Evolutionary conservation across 768 basidiomycete genomes (phyloP).

Genomic region (Lactarius trivialis): DNA sequence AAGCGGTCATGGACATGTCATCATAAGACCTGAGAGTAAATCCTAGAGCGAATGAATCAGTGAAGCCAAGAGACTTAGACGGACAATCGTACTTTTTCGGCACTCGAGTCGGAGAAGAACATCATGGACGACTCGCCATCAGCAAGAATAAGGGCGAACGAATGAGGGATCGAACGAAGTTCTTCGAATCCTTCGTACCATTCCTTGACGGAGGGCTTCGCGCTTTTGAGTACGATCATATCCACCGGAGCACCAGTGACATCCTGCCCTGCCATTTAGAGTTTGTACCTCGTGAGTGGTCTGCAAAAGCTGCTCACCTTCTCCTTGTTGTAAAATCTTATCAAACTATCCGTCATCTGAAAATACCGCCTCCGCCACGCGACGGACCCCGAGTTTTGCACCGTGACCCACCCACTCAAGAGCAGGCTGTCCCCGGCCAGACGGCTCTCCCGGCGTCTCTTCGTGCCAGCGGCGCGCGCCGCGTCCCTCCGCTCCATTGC

Average conservation of each 20-base stretch:
- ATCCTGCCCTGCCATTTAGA: constrained; percentile 1
- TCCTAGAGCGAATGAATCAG: constrained; percentile 2
- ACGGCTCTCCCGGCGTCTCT: constrained; percentile 16
- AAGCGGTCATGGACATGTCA: constrained; percentile 14
- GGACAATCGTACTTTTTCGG: constrained; percentile 11
- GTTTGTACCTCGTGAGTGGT: background rate
- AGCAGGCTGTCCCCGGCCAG: constrained; percentile 1
- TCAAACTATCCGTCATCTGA: constrained; percentile 11
- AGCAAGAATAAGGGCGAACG: constrained; percentile 14
- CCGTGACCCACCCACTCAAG: constrained; percentile 21
- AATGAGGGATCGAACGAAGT: constrained; percentile 19
- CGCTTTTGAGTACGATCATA: constrained; percentile 6
- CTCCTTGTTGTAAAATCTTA: constrained; percentile 13
- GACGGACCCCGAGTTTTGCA: constrained; percentile 14
- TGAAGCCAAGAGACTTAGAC: background rate
- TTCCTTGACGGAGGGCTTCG: constrained; percentile 5
- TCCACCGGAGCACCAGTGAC: constrained; percentile 6
- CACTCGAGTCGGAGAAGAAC: constrained; percentile 17
- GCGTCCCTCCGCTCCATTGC: constrained; percentile 8
- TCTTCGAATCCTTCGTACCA: constrained; percentile 23
- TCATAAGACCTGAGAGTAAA: constrained; percentile 12
- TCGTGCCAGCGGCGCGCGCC: constrained; percentile 6
- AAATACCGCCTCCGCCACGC: constrained; percentile 22
- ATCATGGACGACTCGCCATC: constrained; percentile 12
- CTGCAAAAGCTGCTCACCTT: constrained; percentile 3